phyloP scores from a whole-genome alignment of 768 basidiomycete genomes.

The Rhodotorula kratochvilovae region DNA sequence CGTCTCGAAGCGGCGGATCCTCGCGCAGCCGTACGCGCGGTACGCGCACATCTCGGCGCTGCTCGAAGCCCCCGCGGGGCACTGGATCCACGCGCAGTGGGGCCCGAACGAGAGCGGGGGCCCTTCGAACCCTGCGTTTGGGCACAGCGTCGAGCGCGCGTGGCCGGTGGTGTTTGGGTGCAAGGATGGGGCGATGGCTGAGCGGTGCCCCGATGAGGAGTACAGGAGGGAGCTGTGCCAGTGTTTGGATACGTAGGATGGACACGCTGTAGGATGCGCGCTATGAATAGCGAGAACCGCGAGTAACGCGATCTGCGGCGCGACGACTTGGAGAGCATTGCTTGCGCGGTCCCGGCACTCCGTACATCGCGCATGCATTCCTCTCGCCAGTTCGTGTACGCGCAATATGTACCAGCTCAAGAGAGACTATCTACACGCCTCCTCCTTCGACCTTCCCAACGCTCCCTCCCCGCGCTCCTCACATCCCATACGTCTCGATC shows the following conservation, averaged over 20 bases:
- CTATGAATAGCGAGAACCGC: too few relatives aligned
- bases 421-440: neutral
- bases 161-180: slow-evolving; percentile 46
- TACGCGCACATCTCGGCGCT: slow-evolving; percentile 33
- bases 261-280: too few relatives aligned
- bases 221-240: slow-evolving; percentile 32
- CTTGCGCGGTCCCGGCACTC: too few relatives aligned
- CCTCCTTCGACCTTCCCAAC: neutral
- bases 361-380: too few relatives aligned
- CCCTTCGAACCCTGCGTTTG: slow-evolving; percentile 36
- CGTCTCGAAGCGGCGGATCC: slow-evolving; percentile 44
- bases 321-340: too few relatives aligned
- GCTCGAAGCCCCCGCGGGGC: slow-evolving; percentile 10
- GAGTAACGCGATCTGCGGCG: too few relatives aligned
- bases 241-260: slow-evolving; percentile 36
- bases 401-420: too few relatives aligned
- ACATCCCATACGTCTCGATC: slow-evolving; percentile 29
- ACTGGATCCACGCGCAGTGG: slow-evolving; percentile 39
- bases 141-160: slow-evolving; percentile 44
- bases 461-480: neutral
- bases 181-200: slow-evolving; percentile 31
- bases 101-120: slow-evolving; percentile 39
- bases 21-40: slow-evolving; percentile 38
- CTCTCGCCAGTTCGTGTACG: too few relatives aligned
- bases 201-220: slow-evolving; percentile 36